Evolutionary conservation across 129 eudicot genomes (phyloP).

Genomic region (Arctium lappa): DNA sequence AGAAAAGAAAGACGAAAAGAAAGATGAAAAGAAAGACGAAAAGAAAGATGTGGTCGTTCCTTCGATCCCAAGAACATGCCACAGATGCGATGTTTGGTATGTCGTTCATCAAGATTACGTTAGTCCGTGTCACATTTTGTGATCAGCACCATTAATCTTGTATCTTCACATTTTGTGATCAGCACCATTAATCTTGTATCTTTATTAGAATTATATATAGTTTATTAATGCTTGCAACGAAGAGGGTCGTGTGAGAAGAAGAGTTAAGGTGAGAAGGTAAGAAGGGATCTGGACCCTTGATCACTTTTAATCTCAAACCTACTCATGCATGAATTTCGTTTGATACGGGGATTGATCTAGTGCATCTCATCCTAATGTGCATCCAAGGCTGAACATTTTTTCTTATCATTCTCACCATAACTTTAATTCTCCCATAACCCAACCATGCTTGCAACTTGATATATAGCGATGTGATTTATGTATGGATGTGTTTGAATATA

Average conservation of each 20-base stretch:
- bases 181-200: background rate
- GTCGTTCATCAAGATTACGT: constrained; percentile 30
- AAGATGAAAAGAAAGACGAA: constrained; percentile 17
- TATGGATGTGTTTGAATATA: background rate
- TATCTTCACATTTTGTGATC: no score
- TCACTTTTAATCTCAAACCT: no score
- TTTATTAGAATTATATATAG: background rate
- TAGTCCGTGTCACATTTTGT: constrained; percentile 47
- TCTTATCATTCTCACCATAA: no score
- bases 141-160: background rate
- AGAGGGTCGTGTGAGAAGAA: no score
- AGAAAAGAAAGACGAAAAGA: constrained; percentile 35
- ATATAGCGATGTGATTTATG: background rate
- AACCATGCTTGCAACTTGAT: background rate
- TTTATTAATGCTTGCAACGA: background rate
- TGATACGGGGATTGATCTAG: no score
- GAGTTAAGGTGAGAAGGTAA: no score
- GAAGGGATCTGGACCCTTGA: no score
- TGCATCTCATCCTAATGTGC: no score
- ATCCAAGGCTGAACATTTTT: no score
- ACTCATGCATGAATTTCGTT: no score
- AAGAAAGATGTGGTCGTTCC: background rate
- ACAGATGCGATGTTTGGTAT: constrained; percentile 48
- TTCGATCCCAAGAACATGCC: constrained; percentile 42
- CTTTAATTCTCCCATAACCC: no score